Percentiles rank a stretch among this genome's conserved stretches.
Evolutionary conservation across 139 green algal species (phyloP).

Genomic region (Chlorella ohadii): DNA sequence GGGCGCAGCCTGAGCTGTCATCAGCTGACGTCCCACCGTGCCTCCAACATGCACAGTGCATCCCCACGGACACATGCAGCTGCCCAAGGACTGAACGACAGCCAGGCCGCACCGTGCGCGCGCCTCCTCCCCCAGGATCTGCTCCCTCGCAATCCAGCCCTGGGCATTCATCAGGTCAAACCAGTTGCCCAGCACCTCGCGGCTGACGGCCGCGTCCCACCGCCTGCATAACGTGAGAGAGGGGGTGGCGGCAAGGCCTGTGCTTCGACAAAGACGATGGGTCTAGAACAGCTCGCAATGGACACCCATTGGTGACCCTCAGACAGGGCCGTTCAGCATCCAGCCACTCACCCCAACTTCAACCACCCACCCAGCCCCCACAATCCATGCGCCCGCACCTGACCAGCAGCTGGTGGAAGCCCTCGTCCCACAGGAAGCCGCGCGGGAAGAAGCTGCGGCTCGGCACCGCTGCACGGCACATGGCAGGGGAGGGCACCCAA

Average conservation of each 20-base stretch:
- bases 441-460: slow-evolving; percentile 93
- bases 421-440: slow-evolving; percentile 98
- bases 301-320: background rate
- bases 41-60: too few relatives aligned
- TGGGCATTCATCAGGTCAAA: slow-evolving; percentile 90
- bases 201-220: slow-evolving; percentile 76
- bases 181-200: slow-evolving; percentile 90
- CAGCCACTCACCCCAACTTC: too few relatives aligned
- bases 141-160: slow-evolving; percentile 83
- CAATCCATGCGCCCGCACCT: slow-evolving; percentile 6
- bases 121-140: slow-evolving; percentile 87
- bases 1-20: too few relatives aligned
- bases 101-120: slow-evolving; percentile 10
- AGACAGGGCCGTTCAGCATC: too few relatives aligned
- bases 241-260: too few relatives aligned
- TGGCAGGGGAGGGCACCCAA: too few relatives aligned
- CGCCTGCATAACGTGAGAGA: slow-evolving; percentile 45
- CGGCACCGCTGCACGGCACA: slow-evolving; percentile 62
- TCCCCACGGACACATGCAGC: background rate
- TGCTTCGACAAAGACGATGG: too few relatives aligned
- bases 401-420: slow-evolving; percentile 90
- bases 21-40: too few relatives aligned
- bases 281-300: background rate
- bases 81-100: background rate
- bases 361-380: too few relatives aligned